Conservation (phyloP, 2,329 filamentous ascomycete genomes). For the Colletotrichum orchidophilum region DNA sequence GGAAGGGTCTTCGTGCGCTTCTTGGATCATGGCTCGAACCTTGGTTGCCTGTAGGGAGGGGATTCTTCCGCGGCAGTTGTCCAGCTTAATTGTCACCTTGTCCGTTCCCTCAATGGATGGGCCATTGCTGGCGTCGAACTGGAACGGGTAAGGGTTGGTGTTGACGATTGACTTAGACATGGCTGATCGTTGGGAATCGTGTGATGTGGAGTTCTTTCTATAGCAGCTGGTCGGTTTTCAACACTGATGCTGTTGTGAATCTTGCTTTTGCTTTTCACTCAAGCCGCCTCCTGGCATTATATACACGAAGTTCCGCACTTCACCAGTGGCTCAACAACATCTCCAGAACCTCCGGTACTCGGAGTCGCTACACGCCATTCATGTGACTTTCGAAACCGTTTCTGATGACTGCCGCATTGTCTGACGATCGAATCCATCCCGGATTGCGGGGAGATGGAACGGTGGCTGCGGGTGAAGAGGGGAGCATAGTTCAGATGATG, state of each 20-base stretch:
- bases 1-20: constrained; percentile 49
- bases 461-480: neutral
- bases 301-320: neutral
- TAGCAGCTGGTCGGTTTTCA: neutral
- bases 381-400: neutral
- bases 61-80: constrained; percentile 47
- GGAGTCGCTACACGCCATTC: neutral
- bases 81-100: constrained; percentile 21
- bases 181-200: neutral
- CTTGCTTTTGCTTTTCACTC: neutral
- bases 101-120: constrained; percentile 42
- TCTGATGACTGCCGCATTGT: neutral
- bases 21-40: constrained; percentile 44
- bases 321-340: neutral
- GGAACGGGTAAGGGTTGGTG: constrained; percentile 44
- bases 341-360: neutral
- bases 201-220: neutral
- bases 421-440: neutral
- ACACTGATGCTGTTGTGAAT: neutral
- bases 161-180: constrained; percentile 38
- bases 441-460: neutral
- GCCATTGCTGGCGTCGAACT: constrained; percentile 37
- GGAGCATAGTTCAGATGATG: neutral
- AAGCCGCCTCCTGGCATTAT: neutral
- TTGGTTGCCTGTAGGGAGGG: constrained; percentile 47